Evolutionary conservation across 1,284 basidiomycete species (phyloP), one percentile per base, ranked within the genome.

Genomic region (Pseudozyma flocculosa): DNA sequence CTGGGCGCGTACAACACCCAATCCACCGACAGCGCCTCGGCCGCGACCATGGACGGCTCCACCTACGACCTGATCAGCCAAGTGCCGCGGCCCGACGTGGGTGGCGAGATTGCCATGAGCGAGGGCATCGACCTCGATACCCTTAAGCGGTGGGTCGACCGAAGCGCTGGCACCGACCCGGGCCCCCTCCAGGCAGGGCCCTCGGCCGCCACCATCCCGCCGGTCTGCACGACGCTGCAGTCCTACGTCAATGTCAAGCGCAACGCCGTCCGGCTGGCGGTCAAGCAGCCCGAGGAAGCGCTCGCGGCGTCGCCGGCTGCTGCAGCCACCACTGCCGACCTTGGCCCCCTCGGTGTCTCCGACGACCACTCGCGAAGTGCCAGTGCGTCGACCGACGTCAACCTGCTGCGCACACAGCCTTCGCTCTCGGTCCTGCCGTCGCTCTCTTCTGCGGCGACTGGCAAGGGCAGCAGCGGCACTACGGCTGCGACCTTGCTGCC

Each of bases 171-270:
- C 11, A 23, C 41, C 11, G 45, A 57, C 21, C 19, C 45, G 19
- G 40, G 30, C 19, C 34, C 38, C 14, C 11, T 39, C 21, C 11
- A 36, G 1, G 30, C 42, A 9, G 24, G 40, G 19, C 21, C 53
- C 2, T 26, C 59, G 7, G 29, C 48, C 3, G 40, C 57, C 3
- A 45, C 56, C 19, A 34, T 49, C 15, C 53, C 54, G n/a, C 60
- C 69, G 14, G 45, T 74, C 21, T 72, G 62, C 54, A 70, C 70
- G 19, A 72, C 70, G 9, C 54, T 74, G 24, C 72, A 74, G 48
- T 68, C 71, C n/a, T 69, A 62, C 34, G 70, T 74, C 48, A 74
- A 74, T 42, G 57, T 74, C 30, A 74, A 74, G 54, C 61, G 72
- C 18, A 74, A 74, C 44, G 73, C 70, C 0, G 54, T 74, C 48